These are phyloP conservation scores for Mangifera indica DNA, from an alignment of 345 rosid genomes.

Conservation along the genomic window DNA sequence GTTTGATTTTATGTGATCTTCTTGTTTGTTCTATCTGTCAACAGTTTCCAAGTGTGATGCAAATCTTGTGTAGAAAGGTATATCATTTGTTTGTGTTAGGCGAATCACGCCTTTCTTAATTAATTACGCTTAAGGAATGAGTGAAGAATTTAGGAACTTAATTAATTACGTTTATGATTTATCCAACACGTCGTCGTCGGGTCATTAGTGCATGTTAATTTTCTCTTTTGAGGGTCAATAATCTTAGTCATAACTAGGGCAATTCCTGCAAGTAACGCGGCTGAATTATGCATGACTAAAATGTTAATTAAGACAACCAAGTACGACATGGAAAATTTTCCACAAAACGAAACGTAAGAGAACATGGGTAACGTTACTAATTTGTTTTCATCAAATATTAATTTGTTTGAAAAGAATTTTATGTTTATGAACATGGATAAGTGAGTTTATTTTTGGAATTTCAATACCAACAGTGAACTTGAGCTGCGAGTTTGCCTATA, in stretches of 20 bases:
- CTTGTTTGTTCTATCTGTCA: background rate
- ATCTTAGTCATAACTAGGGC: too few relatives aligned
- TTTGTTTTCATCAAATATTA: too few relatives aligned
- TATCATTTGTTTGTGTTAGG: background rate
- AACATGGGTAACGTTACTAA: too few relatives aligned
- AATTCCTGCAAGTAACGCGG: background rate
- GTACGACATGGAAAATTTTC: conserved; percentile 7
- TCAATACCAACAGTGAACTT: background rate
- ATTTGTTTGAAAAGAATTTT: too few relatives aligned
- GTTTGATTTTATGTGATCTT: background rate
- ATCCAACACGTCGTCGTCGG: too few relatives aligned
- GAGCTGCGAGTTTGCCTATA: conserved; percentile 33
- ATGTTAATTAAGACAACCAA: background rate
- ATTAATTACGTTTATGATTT: too few relatives aligned
- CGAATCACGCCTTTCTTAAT: background rate
- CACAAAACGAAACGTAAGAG: conserved; percentile 9
- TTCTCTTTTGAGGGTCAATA: background rate
- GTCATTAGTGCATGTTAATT: background rate
- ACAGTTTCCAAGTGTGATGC: background rate
- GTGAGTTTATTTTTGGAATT: conserved; percentile 1
- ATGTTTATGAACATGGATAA: conserved; percentile 19
- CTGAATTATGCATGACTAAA: background rate
- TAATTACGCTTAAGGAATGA: too few relatives aligned
- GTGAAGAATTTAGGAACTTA: too few relatives aligned
- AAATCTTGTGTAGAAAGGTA: background rate